phyloP scores from a whole-genome alignment of 176 grass and related monocot genomes.

The Raddia distichophylla region DNA sequence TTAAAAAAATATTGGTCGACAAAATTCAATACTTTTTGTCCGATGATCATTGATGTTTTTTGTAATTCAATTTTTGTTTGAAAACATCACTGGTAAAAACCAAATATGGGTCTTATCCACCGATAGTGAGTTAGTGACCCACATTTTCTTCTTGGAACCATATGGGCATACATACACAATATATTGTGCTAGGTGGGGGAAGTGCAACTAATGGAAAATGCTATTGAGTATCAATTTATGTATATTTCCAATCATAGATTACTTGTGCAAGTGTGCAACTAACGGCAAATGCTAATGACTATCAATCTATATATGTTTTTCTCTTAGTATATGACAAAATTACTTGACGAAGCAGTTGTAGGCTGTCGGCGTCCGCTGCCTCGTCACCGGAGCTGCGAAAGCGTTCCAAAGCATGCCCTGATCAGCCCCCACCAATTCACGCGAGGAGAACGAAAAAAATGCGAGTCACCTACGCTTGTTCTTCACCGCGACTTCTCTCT shows the following conservation, averaged over 20 bases:
- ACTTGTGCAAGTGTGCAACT: slow-evolving; percentile 35
- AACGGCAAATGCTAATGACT: too few species aligned
- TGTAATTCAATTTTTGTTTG: too few species aligned
- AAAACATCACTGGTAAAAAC: too few species aligned
- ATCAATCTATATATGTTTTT: too few species aligned
- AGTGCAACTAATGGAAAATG: background rate
- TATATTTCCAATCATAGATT: slow-evolving; percentile 9
- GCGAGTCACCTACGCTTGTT: slow-evolving; percentile 53
- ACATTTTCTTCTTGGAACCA: too few species aligned
- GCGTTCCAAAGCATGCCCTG: background rate
- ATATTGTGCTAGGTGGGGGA: background rate
- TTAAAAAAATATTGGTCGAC: too few species aligned
- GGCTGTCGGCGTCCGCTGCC: slow-evolving; percentile 67
- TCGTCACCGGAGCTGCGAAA: slow-evolving; percentile 60
- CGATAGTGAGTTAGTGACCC: too few species aligned
- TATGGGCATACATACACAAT: too few species aligned
- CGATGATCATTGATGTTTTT: too few species aligned
- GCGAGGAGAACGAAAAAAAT: background rate
- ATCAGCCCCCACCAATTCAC: background rate
- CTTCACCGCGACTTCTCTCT: background rate
- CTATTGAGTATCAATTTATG: too few species aligned
- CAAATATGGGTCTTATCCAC: too few species aligned
- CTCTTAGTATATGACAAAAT: background rate
- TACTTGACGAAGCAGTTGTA: slow-evolving; percentile 85
- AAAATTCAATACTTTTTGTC: too few species aligned